A percentile compares a stretch with the other conserved stretches of the same genome.
Conservation (phyloP, 208 protist genomes). For the Trypanosoma rangeli region DNA sequence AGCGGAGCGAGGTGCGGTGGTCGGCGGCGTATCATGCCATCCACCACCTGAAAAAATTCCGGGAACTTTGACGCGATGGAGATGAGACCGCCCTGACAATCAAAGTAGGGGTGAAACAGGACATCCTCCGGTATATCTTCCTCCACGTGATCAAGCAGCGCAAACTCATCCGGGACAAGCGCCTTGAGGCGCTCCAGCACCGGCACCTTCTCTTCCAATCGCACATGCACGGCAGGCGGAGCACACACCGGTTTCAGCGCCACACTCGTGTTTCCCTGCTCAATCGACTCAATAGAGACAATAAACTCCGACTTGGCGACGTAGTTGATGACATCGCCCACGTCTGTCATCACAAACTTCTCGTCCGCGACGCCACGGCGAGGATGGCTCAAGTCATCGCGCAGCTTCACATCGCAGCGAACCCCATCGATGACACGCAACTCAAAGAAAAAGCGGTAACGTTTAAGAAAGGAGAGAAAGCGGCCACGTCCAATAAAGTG, state of each 20-base stretch:
- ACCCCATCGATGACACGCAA: slow-evolving; percentile 34
- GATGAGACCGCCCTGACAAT: slow-evolving; percentile 85
- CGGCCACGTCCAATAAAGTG: slow-evolving; percentile 55
- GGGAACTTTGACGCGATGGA: slow-evolving; percentile 84
- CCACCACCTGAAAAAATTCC: slow-evolving; percentile 83
- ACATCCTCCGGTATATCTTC: slow-evolving; percentile 77
- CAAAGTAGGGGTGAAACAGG: slow-evolving; percentile 89
- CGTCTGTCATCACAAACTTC: slow-evolving; percentile 86
- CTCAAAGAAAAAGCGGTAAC: slow-evolving; percentile 82
- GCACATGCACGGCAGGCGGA: slow-evolving; percentile 76
- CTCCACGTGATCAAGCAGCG: slow-evolving; percentile 67
- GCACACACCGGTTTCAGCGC: slow-evolving; percentile 43
- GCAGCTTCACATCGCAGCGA: slow-evolving; percentile 62
- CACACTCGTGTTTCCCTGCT: slow-evolving; percentile 45
- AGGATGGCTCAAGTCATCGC: slow-evolving; percentile 72
- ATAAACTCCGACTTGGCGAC: slow-evolving; percentile 77
- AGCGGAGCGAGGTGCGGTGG: slow-evolving; percentile 74
- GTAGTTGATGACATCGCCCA: slow-evolving; percentile 71
- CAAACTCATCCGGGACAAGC: slow-evolving; percentile 68
- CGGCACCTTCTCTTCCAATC: slow-evolving; percentile 78
- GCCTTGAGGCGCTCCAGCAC: slow-evolving; percentile 75
- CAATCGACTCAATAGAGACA: slow-evolving; percentile 61
- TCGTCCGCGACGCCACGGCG: slow-evolving; percentile 67
- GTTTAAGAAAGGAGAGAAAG: slow-evolving; percentile 54
- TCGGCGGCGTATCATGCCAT: slow-evolving; percentile 61